These are phyloP conservation scores for Kingdonia uniflora DNA, from an alignment of 164 flowering plant genomes.

Conservation along the genomic window DNA sequence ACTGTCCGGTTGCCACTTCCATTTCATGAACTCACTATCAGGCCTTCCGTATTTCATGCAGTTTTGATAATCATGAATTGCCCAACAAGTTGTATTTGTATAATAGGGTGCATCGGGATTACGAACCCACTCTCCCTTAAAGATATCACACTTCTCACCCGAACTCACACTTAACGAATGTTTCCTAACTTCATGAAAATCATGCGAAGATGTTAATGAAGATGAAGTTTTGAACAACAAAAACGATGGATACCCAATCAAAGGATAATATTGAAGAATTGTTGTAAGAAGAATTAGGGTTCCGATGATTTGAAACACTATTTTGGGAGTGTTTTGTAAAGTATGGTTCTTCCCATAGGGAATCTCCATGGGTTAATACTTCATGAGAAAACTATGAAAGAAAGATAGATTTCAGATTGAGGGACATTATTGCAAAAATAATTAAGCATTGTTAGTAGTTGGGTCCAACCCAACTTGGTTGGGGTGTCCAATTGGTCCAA, in stretches of 20 bases:
- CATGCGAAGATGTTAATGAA: slow-evolving; percentile 1
- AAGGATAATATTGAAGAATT: slow-evolving; percentile 21
- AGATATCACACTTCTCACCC: slow-evolving; percentile 35
- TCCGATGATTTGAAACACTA: slow-evolving; percentile 11
- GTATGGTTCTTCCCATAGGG: slow-evolving; percentile 16
- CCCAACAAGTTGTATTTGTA: slow-evolving; percentile 54
- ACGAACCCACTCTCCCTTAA: slow-evolving; percentile 64
- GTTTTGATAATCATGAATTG: slow-evolving; percentile 65
- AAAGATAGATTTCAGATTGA: too few relatives aligned
- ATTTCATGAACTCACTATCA: slow-evolving; percentile 49
- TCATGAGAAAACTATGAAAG: slow-evolving; percentile 12
- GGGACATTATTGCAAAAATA: too few relatives aligned
- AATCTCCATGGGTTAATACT: slow-evolving; percentile 22
- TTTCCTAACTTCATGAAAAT: neutral
- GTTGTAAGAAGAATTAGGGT: slow-evolving; percentile 21
- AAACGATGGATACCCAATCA: slow-evolving; percentile 8
- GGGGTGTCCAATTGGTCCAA: too few relatives aligned
- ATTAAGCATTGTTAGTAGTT: too few relatives aligned
- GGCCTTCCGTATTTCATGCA: slow-evolving; percentile 76
- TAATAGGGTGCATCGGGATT: slow-evolving; percentile 53
- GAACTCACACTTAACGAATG: neutral
- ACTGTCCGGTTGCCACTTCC: slow-evolving; percentile 74
- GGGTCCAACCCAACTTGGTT: too few relatives aligned
- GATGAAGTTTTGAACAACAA: slow-evolving; percentile 3
- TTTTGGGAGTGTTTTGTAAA: slow-evolving; percentile 14